These are phyloP conservation scores for Psilocybe sp. DNA, from an alignment of 768 basidiomycete species.

Conservation along the genomic window DNA sequence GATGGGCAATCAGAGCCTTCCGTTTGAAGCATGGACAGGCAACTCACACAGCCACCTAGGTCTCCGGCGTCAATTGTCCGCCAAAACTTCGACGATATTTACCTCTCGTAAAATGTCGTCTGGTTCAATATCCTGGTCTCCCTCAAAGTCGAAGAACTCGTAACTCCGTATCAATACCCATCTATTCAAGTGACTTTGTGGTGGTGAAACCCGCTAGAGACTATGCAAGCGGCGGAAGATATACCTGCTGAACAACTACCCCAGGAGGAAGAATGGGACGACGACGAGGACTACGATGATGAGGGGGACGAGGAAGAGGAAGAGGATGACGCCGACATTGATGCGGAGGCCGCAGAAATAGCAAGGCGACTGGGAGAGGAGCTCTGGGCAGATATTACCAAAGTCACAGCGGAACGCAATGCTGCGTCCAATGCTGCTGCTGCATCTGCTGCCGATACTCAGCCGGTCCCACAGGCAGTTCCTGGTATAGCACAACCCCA, in stretches of 20 bases:
- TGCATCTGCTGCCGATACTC: constrained; percentile 1
- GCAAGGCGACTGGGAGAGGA: constrained; percentile 73
- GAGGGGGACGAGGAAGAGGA: constrained; percentile 44
- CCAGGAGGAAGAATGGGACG: constrained; percentile 29
- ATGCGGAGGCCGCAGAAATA: constrained; percentile 73
- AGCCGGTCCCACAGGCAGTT: background rate
- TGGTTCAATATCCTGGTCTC: too few species aligned
- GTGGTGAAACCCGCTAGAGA: too few species aligned
- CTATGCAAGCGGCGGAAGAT: background rate
- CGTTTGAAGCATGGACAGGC: too few species aligned
- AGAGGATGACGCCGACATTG: constrained; percentile 59
- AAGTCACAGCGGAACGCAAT: constrained; percentile 44
- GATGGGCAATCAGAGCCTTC: too few species aligned
- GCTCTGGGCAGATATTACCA: constrained; percentile 73
- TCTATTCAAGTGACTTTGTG: too few species aligned
- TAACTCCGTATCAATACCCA: too few species aligned
- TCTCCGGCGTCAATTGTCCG: too few species aligned
- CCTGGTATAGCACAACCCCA: background rate
- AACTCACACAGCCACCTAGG: too few species aligned
- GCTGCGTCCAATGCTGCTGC: constrained; percentile 26
- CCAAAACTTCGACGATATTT: too few species aligned
- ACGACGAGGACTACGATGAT: constrained; percentile 28
- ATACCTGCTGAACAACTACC: background rate
- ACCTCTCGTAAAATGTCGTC: too few species aligned
- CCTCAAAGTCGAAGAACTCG: too few species aligned